Conservation (phyloP, 2,329 filamentous ascomycete species). For the Penicillium verrucosum region DNA sequence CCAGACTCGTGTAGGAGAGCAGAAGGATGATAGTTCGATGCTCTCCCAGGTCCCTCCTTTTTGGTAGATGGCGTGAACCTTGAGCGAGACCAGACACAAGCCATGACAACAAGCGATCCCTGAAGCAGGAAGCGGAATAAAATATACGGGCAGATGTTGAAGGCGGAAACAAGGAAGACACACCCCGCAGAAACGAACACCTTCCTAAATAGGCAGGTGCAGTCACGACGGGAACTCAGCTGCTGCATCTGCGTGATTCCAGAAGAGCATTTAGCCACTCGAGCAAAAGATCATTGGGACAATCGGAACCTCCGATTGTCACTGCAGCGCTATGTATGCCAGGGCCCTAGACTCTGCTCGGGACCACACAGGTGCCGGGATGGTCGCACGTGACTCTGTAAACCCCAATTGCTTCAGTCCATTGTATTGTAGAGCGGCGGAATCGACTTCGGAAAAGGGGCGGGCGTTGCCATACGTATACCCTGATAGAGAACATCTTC, state of each 20-base stretch:
- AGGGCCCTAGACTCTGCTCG: too few relatives aligned
- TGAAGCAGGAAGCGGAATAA: background rate
- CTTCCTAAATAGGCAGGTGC: background rate
- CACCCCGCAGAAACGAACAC: background rate
- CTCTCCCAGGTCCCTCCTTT: too few relatives aligned
- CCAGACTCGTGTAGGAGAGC: background rate
- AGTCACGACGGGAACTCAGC: too few relatives aligned
- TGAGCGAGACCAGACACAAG: background rate
- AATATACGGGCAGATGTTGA: background rate
- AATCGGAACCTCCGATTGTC: too few relatives aligned
- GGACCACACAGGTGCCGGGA: too few relatives aligned
- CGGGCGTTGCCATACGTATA: background rate
- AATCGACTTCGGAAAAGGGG: too few relatives aligned
- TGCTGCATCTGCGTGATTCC: too few relatives aligned
- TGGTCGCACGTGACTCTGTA: background rate
- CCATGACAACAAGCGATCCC: background rate
- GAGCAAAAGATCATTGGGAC: too few relatives aligned
- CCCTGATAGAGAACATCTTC: too few relatives aligned
- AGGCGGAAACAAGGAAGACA: background rate
- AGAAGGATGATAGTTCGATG: background rate
- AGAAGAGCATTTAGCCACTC: too few relatives aligned
- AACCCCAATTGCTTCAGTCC: background rate
- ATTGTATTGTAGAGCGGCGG: background rate
- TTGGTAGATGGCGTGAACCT: too few relatives aligned
- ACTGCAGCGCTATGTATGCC: too few relatives aligned